Base-by-base conservation (phyloP, 2,329 filamentous ascomycete species). In the Pseudogymnoascus sp. region DNA sequence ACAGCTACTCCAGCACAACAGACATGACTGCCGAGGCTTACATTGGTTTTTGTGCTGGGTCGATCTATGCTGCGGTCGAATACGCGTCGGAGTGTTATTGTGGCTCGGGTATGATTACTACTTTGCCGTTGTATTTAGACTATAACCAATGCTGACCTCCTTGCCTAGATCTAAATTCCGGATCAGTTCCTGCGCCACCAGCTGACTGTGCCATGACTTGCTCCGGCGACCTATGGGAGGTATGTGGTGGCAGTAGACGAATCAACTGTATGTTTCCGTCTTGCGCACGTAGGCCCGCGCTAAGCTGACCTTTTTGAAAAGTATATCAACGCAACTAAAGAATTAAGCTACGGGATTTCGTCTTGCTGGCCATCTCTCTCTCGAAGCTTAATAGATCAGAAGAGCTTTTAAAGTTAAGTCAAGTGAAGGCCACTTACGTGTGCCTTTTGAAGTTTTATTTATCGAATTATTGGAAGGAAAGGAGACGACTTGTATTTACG, bases 231-330 rank as follows among this genome's bases (percentile, higher is more conserved):
- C 50, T 60, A 24, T 64, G 22, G n/a, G 22, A 62, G 14, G 31
- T 60, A n/a, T 64, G 63, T 22, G 61, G 63, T 35, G 63, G 63
- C 16, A 50, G 50, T 28, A 60, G 37, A 11, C 50, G 35, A 31
- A 35, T 63, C n/a, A 63, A 63, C 50, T 40, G 38, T 64, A 38
- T 62, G 60, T 12, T 46, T 24, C 14, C 24, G 7, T 11, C 26
- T 28, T 28, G 1, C 43, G 6, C 14, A 24, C 6, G 10, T 46
- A 24, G 41, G 0, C 5, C 1, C 6, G 12, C 28, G 24, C 14
- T 28, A 14, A 28, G 7, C 24, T 50, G 4, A 16, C 14, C 14
- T 6, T 3, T 50, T 28, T 14, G 14, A n/a, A 50, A 28, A 28
- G 24, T 50, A 11, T 50, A 16, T 28, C 43, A 28, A 28, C 14